phyloP scores from a whole-genome alignment of 768 basidiomycete genomes.

The Hypholoma sublateritium region DNA sequence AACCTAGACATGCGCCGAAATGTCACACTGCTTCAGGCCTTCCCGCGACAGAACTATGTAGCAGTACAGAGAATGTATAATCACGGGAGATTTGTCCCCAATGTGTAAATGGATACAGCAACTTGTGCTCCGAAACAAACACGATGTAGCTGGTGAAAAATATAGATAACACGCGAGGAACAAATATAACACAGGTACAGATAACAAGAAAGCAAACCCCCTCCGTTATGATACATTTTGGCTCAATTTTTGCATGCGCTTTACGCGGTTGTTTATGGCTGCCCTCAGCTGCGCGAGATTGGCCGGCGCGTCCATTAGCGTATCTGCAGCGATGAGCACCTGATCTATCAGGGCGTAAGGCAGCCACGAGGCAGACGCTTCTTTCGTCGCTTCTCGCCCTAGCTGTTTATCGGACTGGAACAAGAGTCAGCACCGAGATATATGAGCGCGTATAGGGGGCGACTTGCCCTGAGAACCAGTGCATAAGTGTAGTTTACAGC shows the following conservation, averaged over 20 bases:
- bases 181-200: not conserved
- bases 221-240: slow-evolving; percentile 23
- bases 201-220: not conserved
- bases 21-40: slow-evolving; percentile 8
- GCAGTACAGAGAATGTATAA: slow-evolving; percentile 33
- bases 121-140: not conserved
- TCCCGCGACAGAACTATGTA: slow-evolving; percentile 26
- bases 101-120: slow-evolving; percentile 1
- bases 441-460: not conserved
- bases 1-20: not conserved
- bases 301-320: slow-evolving; percentile 48
- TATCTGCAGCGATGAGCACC: slow-evolving; percentile 64
- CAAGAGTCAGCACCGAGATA: slow-evolving; percentile 8
- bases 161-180: too few relatives aligned
- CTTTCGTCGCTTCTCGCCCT: slow-evolving; percentile 46
- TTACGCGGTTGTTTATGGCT: slow-evolving; percentile 63
- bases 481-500: slow-evolving; percentile 74
- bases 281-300: slow-evolving; percentile 53
- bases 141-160: too few relatives aligned
- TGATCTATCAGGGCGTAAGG: slow-evolving; percentile 86
- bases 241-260: slow-evolving; percentile 68
- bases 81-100: slow-evolving; percentile 33
- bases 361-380: slow-evolving; percentile 69
- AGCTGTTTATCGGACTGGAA: slow-evolving; percentile 53
- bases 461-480: slow-evolving; percentile 67